Evolutionary conservation across 768 basidiomycete genomes (phyloP).

Genomic region (Trametes punicea): DNA sequence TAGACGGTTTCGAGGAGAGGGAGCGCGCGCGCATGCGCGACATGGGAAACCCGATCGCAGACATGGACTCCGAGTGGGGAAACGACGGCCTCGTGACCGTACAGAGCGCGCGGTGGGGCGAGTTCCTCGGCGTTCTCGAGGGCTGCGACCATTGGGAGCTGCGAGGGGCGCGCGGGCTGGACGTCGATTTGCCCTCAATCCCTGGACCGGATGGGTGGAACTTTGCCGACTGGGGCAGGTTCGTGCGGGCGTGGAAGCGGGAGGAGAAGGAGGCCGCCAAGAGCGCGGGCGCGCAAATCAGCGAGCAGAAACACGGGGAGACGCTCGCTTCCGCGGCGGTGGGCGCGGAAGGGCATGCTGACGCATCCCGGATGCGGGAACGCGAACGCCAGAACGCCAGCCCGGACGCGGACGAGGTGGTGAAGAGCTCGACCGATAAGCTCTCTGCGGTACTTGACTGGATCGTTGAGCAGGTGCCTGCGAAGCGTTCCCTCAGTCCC

Average conservation of each 20-base stretch:
- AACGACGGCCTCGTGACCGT: constrained; percentile 93
- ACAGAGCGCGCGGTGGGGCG: constrained; percentile 94
- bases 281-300: constrained; percentile 34
- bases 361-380: neutral
- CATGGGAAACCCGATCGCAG: constrained; percentile 41
- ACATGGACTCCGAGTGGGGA: constrained; percentile 60
- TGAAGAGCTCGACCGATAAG: constrained; percentile 67
- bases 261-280: constrained; percentile 45
- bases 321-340: neutral
- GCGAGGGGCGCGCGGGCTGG: constrained; percentile 80
- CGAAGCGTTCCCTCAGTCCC: constrained; percentile 1
- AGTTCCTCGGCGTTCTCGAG: constrained; percentile 87
- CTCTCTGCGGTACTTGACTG: constrained; percentile 77
- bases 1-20: constrained; percentile 78
- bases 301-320: constrained; percentile 18
- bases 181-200: constrained; percentile 56
- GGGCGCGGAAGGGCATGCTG: neutral
- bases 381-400: constrained; percentile 27
- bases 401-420: constrained; percentile 47
- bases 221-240: constrained; percentile 55
- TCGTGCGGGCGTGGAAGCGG: constrained; percentile 59
- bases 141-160: constrained; percentile 97
- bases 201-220: constrained; percentile 46
- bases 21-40: constrained; percentile 45
- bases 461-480: constrained; percentile 62